These are phyloP conservation scores for Blastomyces silverae DNA, from an alignment of 2,329 filamentous ascomycete genomes.

Conservation along the genomic window DNA sequence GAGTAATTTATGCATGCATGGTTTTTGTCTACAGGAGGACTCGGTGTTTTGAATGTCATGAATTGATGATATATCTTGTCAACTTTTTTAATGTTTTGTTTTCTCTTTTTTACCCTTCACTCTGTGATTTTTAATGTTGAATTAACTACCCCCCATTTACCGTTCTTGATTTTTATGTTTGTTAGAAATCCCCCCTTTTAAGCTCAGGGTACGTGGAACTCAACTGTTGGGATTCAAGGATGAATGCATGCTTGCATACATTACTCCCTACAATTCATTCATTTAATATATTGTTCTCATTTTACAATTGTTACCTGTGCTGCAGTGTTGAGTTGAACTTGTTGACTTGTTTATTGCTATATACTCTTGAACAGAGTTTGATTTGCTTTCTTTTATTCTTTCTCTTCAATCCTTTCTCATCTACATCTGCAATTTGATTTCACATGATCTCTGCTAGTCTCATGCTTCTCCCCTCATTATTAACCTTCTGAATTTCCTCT, in stretches of 20 bases:
- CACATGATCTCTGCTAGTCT: background rate
- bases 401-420: background rate
- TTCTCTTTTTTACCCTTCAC: background rate
- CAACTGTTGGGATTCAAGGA: background rate
- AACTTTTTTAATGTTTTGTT: background rate
- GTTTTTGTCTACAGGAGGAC: constrained; percentile 9
- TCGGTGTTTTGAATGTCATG: constrained; percentile 9
- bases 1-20: constrained; percentile 8
- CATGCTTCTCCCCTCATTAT: background rate
- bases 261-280: background rate
- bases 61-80: constrained; percentile 6
- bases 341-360: background rate
- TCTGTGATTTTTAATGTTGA: background rate
- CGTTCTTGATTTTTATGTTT: background rate
- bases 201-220: background rate
- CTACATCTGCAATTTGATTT: background rate
- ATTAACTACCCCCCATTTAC: background rate
- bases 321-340: background rate
- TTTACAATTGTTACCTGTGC: background rate
- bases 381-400: background rate
- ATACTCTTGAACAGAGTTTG: background rate
- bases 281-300: background rate
- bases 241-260: background rate
- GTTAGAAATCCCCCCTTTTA: background rate
- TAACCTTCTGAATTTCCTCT: background rate